Evolutionary conservation across 2,329 filamentous ascomycete genomes (phyloP), one percentile per base, ranked within the genome.

Genomic region (Cryphonectria japonica): DNA sequence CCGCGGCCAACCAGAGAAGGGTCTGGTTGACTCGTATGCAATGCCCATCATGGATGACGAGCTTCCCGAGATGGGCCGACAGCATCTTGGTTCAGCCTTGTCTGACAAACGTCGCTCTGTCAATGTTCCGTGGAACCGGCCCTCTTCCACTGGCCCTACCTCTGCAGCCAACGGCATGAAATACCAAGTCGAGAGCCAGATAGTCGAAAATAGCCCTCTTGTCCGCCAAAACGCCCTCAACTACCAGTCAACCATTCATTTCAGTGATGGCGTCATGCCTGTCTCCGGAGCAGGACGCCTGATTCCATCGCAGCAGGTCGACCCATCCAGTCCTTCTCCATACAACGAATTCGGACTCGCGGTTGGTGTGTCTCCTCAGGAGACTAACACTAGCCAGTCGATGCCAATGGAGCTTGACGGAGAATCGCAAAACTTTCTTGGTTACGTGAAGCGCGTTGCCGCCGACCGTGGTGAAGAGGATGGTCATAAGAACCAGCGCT

Each of bases 91-190:
- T 16, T 73, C 71, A 7, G 69, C 69, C n/a, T 65, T 72, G 26
- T 73, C 73, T 11, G 73, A 74, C 43, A 66, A 69, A 54, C 87
- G 84, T 2, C 71, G 37, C 50, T 69, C 71, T 19, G 84, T 83
- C 22, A 78, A 86, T 69, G 80, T 85, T 76, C 86, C 86, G 5
- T 88, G 87, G 87, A 87, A 85, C 72, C 84, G 84, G 3, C 82
- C 80, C 3, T 88, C 82, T 9, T 83, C 85, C 0, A 77, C 79
- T 3, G 78, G 84, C 0, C 85, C 83, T 0, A 88, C 86, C 0
- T 84, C 83, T 3, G 75, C 83, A 50, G 84, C 82, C 16, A 82
- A 78, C 46, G 76, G 76, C 81, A 66, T 83, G 81, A 75, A 81
- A 76, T 37, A 80, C 80, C 73, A 82, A 80, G 65, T 80, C 62